Base-by-base conservation (phyloP, 345 rosid species). In the Gossypium ekmanianum region DNA sequence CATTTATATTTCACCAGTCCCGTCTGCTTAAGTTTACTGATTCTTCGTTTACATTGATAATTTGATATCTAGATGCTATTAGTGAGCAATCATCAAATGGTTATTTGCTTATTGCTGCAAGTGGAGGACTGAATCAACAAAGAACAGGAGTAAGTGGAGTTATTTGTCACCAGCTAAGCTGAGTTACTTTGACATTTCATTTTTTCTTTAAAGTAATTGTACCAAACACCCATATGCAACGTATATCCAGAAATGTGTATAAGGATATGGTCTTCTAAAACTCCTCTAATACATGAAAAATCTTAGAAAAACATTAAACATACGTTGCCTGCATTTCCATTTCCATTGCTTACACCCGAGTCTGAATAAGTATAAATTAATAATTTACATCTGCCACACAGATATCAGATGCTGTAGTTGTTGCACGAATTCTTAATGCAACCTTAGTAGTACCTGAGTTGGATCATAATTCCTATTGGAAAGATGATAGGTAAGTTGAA, bases 101-200 rank as follows among this genome's bases (percentile, higher is more conserved):
- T n/a, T 96, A 93, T 89, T 80, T 93, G 88, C 98, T 96, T 71
- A 89, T 96, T 80, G 97, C 94, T 54, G 89, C 99, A 70, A 96
- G 98, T 82, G 98, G 99, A 75, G 97, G 99, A 67, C 77, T 96
- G 62, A 96, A 96, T 78, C 99, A 96, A 84, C 97, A 96, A 87
- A 90, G 98, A 83, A 96, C 97, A 55, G 98, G 98, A 81, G 98
- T 96, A 87, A 90, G 98, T 87, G 55, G 55, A 78, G 65, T 39
- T 64, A 16, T 41, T 16, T n/a, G 11, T 34, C 41, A 34, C 41
- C 7, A 34, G 41, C 41, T 34, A 34, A 34, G 41, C 41, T 34
- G 41, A 34, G 41, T 34, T 34, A 34, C 41, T 34, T 34, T 34
- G 41, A 34, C 7, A 34, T 34, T 34, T 34, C 7, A 34, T 34